Conservation (phyloP, 1,284 basidiomycete species). For the Cutaneotrichosporon sp. region DNA sequence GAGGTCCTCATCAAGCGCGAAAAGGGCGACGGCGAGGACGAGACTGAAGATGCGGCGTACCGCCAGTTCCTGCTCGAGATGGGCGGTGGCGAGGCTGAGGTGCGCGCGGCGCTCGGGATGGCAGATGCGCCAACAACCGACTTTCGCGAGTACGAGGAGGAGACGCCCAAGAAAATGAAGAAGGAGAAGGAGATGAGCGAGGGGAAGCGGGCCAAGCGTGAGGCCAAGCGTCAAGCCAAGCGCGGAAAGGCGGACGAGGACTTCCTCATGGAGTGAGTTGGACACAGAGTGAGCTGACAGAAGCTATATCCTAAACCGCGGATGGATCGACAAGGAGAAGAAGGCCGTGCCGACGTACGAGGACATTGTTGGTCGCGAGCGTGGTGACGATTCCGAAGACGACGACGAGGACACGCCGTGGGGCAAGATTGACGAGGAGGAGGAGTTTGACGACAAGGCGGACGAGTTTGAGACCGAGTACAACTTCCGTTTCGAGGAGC, state of each 20-base stretch:
- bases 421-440: constrained; percentile 55
- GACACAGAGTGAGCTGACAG: background rate
- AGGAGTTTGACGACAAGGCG: constrained; percentile 68
- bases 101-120: constrained; percentile 59
- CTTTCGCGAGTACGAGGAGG: constrained; percentile 49
- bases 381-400: constrained; percentile 27
- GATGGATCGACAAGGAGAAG: constrained; percentile 80
- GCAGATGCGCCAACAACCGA: constrained; percentile 33
- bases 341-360: constrained; percentile 76
- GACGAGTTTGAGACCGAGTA: constrained; percentile 79
- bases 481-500: constrained; percentile 92
- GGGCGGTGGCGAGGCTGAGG: constrained; percentile 72
- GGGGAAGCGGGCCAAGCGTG: constrained; percentile 60
- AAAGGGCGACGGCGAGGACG: constrained; percentile 69
- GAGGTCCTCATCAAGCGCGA: constrained; percentile 58
- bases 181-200: constrained; percentile 49
- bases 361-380: constrained; percentile 61
- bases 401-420: constrained; percentile 48
- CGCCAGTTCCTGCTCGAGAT: constrained; percentile 69
- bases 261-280: constrained; percentile 81
- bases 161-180: constrained; percentile 61
- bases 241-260: constrained; percentile 55
- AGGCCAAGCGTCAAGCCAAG: constrained; percentile 25
- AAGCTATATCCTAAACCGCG: constrained; percentile 91
- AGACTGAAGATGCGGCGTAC: constrained; percentile 75